Conservation (phyloP, 1,139 yeast species). For the Protomyces inouyei region DNA sequence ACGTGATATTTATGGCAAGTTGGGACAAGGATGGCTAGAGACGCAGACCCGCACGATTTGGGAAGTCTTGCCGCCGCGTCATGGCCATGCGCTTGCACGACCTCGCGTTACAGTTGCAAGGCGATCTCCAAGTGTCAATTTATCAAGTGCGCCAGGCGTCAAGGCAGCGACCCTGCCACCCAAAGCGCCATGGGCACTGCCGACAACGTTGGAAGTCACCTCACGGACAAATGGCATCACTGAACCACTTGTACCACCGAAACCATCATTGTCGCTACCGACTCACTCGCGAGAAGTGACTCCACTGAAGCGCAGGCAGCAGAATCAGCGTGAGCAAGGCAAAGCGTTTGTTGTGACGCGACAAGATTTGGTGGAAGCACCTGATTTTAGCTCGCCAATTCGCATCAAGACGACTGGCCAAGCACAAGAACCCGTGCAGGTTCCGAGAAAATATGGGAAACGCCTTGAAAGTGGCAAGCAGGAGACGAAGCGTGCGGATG, state of each 20-base stretch:
- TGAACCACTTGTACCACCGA: slow-evolving; percentile 18
- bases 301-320: not conserved
- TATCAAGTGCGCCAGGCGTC: not conserved
- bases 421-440: not conserved
- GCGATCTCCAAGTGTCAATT: not conserved
- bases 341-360: slow-evolving; percentile 1
- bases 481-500: slow-evolving; percentile 6
- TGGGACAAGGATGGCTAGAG: slow-evolving; percentile 7
- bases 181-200: slow-evolving; percentile 15
- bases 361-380: slow-evolving; percentile 9
- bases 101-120: slow-evolving; percentile 3
- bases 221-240: not conserved
- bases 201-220: not conserved
- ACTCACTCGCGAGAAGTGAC: not conserved
- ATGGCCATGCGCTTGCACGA: not conserved
- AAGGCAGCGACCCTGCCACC: not conserved
- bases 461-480: not conserved
- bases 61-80: slow-evolving; percentile 9
- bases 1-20: not conserved
- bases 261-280: slow-evolving; percentile 13
- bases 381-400: slow-evolving; percentile 12
- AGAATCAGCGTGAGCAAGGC: not conserved
- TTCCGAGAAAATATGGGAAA: slow-evolving; percentile 14
- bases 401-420: slow-evolving; percentile 14
- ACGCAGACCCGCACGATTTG: slow-evolving; percentile 14